Percentiles rank a stretch among this genome's conserved stretches.
These are phyloP conservation scores for Leccinum imitatum DNA, from an alignment of 768 basidiomycete species.

Conservation along the genomic window DNA sequence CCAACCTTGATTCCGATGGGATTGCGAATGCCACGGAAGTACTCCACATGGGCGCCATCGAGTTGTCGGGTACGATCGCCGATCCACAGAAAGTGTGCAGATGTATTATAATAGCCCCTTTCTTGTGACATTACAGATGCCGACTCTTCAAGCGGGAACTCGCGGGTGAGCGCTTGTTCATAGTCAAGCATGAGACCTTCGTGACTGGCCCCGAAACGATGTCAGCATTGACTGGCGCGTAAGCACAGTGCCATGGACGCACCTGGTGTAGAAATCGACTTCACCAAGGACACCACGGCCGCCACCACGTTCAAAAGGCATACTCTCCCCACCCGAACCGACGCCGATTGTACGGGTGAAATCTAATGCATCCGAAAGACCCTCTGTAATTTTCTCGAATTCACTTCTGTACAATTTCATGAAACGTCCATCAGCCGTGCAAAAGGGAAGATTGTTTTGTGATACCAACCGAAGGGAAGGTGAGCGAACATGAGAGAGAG, in stretches of 20 bases:
- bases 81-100: conserved; percentile 96
- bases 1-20: conserved; percentile 97
- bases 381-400: conserved; percentile 83
- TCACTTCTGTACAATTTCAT: conserved; percentile 50
- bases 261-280: conserved; percentile 94
- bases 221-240: neutral
- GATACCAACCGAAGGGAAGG: conserved; percentile 61
- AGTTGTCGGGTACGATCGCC: conserved; percentile 94
- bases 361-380: conserved; percentile 88
- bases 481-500: conserved; percentile 87
- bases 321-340: conserved; percentile 44
- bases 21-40: conserved; percentile 89
- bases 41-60: conserved; percentile 92
- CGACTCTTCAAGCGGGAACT: conserved; percentile 44
- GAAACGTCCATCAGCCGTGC: conserved; percentile 14
- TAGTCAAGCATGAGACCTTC: conserved; percentile 92
- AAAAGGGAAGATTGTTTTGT: neutral
- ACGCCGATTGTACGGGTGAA: conserved; percentile 89
- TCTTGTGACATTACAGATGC: conserved; percentile 11
- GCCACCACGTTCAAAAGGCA: conserved; percentile 70
- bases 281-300: conserved; percentile 73
- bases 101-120: conserved; percentile 78
- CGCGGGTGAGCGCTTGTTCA: conserved; percentile 87
- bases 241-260: conserved; percentile 10
- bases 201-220: conserved; percentile 51